Conservation (phyloP, 2,329 filamentous ascomycete species). For the Didymella exigua region DNA sequence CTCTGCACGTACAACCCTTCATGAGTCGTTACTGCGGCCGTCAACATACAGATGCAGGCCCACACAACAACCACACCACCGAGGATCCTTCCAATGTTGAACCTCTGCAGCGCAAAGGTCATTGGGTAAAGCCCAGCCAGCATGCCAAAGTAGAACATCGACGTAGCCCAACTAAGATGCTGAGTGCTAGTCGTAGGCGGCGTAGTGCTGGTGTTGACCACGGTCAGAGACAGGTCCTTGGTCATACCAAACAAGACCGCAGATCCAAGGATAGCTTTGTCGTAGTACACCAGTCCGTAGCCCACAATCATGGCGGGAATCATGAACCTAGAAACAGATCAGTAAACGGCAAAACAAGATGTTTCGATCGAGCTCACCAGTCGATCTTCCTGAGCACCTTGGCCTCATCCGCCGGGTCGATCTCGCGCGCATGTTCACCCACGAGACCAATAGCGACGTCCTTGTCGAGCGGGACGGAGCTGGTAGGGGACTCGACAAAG, state of each 20-base stretch:
- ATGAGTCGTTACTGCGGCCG: slow-evolving; percentile 68
- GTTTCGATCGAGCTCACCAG: slow-evolving; percentile 28
- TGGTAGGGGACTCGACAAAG: slow-evolving; percentile 25
- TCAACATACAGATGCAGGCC: slow-evolving; percentile 70
- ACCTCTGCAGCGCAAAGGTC: slow-evolving; percentile 72
- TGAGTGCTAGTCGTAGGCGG: slow-evolving; percentile 67
- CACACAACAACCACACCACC: slow-evolving; percentile 69
- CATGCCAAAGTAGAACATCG: slow-evolving; percentile 82
- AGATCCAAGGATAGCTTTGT: slow-evolving; percentile 76
- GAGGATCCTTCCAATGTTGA: slow-evolving; percentile 68
- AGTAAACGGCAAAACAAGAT: background rate
- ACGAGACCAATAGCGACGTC: slow-evolving; percentile 66
- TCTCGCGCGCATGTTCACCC: slow-evolving; percentile 59
- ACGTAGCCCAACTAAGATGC: slow-evolving; percentile 76
- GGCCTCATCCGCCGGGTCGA: slow-evolving; percentile 62
- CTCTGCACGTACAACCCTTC: slow-evolving; percentile 64
- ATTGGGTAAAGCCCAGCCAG: slow-evolving; percentile 75
- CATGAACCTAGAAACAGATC: slow-evolving; percentile 53
- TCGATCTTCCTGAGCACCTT: slow-evolving; percentile 71
- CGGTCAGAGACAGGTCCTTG: slow-evolving; percentile 64
- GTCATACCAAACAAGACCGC: slow-evolving; percentile 80
- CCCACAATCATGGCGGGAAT: slow-evolving; percentile 68
- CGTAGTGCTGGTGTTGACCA: slow-evolving; percentile 57
- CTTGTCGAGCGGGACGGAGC: slow-evolving; percentile 48
- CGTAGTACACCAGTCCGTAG: slow-evolving; percentile 72